Base-by-base conservation (phyloP, 345 rosid genomes). In the Leavenworthia alabamica region DNA sequence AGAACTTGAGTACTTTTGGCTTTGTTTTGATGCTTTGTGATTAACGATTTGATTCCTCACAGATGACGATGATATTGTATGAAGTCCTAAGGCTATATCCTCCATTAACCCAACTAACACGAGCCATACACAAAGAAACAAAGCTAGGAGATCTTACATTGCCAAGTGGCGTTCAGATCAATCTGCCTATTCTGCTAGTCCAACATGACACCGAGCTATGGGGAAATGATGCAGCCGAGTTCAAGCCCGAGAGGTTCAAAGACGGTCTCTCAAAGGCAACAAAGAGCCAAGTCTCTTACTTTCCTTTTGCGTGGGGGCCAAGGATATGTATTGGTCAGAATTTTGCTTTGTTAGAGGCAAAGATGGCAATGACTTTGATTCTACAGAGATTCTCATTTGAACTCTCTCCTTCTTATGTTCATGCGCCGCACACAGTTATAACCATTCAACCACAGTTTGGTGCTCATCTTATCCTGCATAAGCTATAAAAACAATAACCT, bases 161-260 rank as follows among this genome's bases (percentile, higher is more conserved):
- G 19, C 83, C 78, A 10, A 47, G 56, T 0, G 77, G 75, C 2
- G 58, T 68, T 3, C 36, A 57, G 11, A 7, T 66, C 14, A 12
- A 0, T 8, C 4, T 81, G 20, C 80, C 80, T 5, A 7, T 52
- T 0, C 8, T 79, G 3, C 12, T 63, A 1, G 17, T 79, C 13
- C 83, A 81, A 29, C 76, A 62, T 0, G 81, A 78, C 47, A 37
- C 14, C 3, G 3, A 47, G 12, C 53, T 26, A 8, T 26, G 53
- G 53, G 53, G 53, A 0, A 26, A 26, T 6, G 33, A 26, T 26
- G 52, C 50, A 45, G 50, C 8, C 0, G 49, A 47, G 17, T 47
- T 47, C 52, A 47, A 47, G 17, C 52, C 33, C 0, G 20, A 48
- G 19, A 48, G 53, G 11, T 48, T 48, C 11, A 48, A 48, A 48